Conservation (phyloP, 2,329 filamentous ascomycete genomes). For the Colletotrichum spaethianum region DNA sequence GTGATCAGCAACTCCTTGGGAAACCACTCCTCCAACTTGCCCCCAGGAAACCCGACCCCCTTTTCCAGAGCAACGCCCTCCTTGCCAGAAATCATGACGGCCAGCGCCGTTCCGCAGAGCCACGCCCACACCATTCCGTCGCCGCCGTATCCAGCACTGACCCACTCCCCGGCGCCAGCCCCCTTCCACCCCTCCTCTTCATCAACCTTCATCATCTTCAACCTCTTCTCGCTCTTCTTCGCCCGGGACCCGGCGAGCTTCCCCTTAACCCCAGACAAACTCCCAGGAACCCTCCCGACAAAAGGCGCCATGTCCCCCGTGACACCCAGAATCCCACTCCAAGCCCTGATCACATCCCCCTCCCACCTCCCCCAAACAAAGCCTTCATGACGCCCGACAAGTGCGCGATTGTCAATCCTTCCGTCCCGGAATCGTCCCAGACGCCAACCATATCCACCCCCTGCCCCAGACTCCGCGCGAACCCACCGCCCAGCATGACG, state of each 20-base stretch:
- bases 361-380: slow-evolving; percentile 58
- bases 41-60: slow-evolving; percentile 53
- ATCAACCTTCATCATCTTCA: neutral
- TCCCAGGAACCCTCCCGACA: slow-evolving; percentile 59
- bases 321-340: slow-evolving; percentile 65
- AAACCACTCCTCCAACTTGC: slow-evolving; percentile 57
- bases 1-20: slow-evolving; percentile 54
- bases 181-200: neutral
- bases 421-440: slow-evolving; percentile 60
- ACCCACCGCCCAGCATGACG: slow-evolving; percentile 69
- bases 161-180: slow-evolving; percentile 59
- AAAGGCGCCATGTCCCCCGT: slow-evolving; percentile 65
- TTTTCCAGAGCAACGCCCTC: slow-evolving; percentile 49
- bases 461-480: slow-evolving; percentile 57
- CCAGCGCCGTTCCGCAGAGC: slow-evolving; percentile 64
- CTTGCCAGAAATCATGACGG: slow-evolving; percentile 60
- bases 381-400: slow-evolving; percentile 59
- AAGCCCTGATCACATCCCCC: slow-evolving; percentile 55
- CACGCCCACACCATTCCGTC: slow-evolving; percentile 70
- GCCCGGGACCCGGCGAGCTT: neutral
- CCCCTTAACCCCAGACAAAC: slow-evolving; percentile 45
- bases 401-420: slow-evolving; percentile 56
- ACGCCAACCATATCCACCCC: slow-evolving; percentile 63
- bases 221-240: neutral
- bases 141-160: slow-evolving; percentile 65